phyloP scores from a whole-genome alignment of 139 green algal genomes.

The Limnomonas spitsbergensis region DNA sequence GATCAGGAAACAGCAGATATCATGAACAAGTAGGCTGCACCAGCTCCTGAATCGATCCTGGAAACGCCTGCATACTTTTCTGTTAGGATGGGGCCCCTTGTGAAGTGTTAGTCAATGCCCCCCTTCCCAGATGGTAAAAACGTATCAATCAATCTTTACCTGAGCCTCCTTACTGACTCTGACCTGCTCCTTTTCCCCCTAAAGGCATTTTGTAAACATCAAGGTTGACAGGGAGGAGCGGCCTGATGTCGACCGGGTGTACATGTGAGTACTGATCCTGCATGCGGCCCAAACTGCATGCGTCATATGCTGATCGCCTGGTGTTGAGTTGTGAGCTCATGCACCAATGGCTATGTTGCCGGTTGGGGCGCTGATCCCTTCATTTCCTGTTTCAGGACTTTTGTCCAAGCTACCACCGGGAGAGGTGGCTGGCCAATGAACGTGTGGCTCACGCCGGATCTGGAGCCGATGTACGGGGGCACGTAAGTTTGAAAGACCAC shows the following conservation, averaged over 20 bases:
- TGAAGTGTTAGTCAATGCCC: too few relatives aligned
- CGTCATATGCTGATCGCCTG: too few relatives aligned
- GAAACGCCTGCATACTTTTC: neutral
- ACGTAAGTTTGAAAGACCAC: neutral
- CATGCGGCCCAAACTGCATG: too few relatives aligned
- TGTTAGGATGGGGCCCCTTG: too few relatives aligned
- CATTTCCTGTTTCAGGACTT: neutral
- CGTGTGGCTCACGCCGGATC: constrained; percentile 71
- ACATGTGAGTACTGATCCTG: constrained; percentile 57
- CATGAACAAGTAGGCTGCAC: constrained; percentile 62
- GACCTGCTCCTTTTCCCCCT: too few relatives aligned
- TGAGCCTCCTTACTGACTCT: too few relatives aligned
- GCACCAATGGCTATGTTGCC: too few relatives aligned
- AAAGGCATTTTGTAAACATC: constrained; percentile 4
- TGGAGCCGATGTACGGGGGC: constrained; percentile 78
- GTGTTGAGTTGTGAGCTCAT: too few relatives aligned
- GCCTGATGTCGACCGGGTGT: constrained; percentile 82
- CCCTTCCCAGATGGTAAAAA: too few relatives aligned
- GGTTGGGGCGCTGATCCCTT: neutral
- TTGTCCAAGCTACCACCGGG: constrained; percentile 57
- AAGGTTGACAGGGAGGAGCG: constrained; percentile 85
- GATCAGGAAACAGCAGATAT: constrained; percentile 63
- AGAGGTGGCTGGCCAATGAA: constrained; percentile 69
- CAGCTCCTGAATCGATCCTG: neutral
- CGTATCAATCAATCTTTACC: too few relatives aligned